Evolutionary conservation across 805 yeast species (phyloP), one percentile per base, ranked within the genome.

Genomic region (Vanderwaltozyma yarrowii): DNA sequence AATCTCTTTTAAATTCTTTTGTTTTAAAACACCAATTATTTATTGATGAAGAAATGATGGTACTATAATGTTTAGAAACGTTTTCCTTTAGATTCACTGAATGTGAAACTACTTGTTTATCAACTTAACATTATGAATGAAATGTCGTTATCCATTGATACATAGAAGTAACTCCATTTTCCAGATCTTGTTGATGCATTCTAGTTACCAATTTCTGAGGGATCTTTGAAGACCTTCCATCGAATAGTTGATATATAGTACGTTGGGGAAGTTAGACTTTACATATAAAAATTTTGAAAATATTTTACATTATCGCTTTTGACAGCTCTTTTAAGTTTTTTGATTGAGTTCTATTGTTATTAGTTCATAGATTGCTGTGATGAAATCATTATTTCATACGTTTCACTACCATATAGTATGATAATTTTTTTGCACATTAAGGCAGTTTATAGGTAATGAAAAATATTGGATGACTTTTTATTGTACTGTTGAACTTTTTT

Each of bases 341-440:
- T 32, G 24, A 15, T 20, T 27, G 35, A 36, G 39, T 14, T 36
- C n/a, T 31, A n/a, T 32, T 37, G 39, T 37, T 38, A 36, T 36
- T 33, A 33, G 52, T 50, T 49, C 35, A 46, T 45, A 38, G 26
- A 38, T 32, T 38, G 35, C 54, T 51, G 55, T 49, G 55, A 32
- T 37, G 17, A 29, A 39, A 17, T 23, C 31, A 31, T 32, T 33
- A 45, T 42, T 44, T 46, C 54, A 49, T 42, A 31, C 47, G 49
- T 54, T 51, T 47, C 51, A 31, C 51, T 42, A 40, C 62, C 58
- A 57, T 57, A 57, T 18, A 54, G 52, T 50, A 43, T 46, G 54
- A 41, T 28, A 35, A 30, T 36, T 29, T 23, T 35, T 32, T 30
- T 12, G 26, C 35, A 39, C 48, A 41, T 44, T 41, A 21, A 51